phyloP scores from a whole-genome alignment of 768 basidiomycete species.

The Cystofilobasidium macerans region DNA sequence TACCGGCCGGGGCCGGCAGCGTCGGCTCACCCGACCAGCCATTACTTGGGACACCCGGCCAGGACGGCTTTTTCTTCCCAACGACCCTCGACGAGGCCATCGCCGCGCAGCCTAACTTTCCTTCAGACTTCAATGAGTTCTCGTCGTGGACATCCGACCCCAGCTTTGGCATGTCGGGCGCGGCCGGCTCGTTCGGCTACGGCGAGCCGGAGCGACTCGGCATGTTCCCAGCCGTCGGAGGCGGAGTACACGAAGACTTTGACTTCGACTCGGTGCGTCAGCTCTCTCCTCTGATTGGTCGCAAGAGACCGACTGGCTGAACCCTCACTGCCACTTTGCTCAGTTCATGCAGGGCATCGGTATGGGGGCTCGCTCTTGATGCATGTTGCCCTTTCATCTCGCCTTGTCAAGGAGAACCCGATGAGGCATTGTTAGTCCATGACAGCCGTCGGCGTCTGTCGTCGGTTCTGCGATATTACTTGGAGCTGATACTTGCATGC shows the following conservation, averaged over 20 bases:
- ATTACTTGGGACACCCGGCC: not conserved
- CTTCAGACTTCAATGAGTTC: slow-evolving; percentile 9
- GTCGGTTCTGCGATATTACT: too few species aligned
- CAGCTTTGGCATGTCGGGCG: slow-evolving; percentile 6
- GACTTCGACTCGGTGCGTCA: not conserved
- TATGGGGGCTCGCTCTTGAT: too few species aligned
- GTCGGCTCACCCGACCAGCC: not conserved
- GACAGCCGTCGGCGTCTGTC: too few species aligned
- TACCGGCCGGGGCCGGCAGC: too few species aligned
- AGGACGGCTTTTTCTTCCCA: slow-evolving; percentile 1
- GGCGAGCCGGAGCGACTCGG: not conserved
- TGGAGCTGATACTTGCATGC: too few species aligned
- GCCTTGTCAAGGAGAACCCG: too few species aligned
- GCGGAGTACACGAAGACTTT: not conserved
- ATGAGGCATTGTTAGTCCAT: too few species aligned
- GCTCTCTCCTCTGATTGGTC: not conserved
- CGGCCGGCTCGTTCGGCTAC: not conserved
- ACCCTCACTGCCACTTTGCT: not conserved
- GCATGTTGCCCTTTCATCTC: too few species aligned
- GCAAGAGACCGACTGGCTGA: too few species aligned
- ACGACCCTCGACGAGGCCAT: slow-evolving; percentile 22
- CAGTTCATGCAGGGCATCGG: slow-evolving; percentile 4
- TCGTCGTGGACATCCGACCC: not conserved
- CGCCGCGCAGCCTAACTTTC: slow-evolving; percentile 5
- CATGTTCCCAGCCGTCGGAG: not conserved